Evolutionary conservation across 306 rosid genomes (phyloP).

Genomic region (Cucurbita argyrosperma): DNA sequence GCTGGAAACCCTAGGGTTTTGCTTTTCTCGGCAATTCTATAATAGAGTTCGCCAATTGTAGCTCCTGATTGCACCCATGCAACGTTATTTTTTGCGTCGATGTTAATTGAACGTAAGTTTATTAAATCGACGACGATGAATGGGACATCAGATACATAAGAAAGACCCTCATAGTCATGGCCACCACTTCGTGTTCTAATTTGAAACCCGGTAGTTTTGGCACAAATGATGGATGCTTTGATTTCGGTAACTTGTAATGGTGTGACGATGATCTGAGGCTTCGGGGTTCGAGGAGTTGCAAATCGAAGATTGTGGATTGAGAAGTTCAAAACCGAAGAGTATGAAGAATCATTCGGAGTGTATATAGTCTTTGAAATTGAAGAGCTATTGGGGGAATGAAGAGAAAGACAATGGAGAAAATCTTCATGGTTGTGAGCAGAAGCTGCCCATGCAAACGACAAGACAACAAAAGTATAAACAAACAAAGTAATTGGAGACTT

Average conservation of each 20-base stretch:
- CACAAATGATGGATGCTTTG: constrained; percentile 5
- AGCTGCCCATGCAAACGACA: constrained; percentile 3
- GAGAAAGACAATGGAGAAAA: constrained; percentile 9
- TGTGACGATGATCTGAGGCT: constrained; percentile 6
- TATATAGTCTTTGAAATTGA: constrained; percentile 1
- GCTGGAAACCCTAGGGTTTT: constrained; percentile 7
- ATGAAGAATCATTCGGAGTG: not conserved
- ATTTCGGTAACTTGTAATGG: constrained; percentile 3
- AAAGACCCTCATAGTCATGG: constrained; percentile 16
- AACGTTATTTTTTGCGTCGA: not conserved
- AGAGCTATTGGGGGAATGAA: not conserved
- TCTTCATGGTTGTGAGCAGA: constrained; percentile 2
- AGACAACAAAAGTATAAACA: not conserved
- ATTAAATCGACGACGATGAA: constrained; percentile 6
- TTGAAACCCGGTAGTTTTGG: not conserved
- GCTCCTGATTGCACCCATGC: constrained; percentile 14
- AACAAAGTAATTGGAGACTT: not conserved
- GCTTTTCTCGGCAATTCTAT: not conserved
- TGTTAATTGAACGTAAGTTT: not conserved
- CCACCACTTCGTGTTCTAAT: constrained; percentile 12
- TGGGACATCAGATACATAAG: constrained; percentile 4
- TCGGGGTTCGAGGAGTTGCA: not conserved
- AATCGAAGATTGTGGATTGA: constrained; percentile 3
- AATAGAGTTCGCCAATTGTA: constrained; percentile 7
- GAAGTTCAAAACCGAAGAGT: not conserved